Evolutionary conservation across 179 eudicot genomes (phyloP).

Genomic region (Actinidia chinensis): DNA sequence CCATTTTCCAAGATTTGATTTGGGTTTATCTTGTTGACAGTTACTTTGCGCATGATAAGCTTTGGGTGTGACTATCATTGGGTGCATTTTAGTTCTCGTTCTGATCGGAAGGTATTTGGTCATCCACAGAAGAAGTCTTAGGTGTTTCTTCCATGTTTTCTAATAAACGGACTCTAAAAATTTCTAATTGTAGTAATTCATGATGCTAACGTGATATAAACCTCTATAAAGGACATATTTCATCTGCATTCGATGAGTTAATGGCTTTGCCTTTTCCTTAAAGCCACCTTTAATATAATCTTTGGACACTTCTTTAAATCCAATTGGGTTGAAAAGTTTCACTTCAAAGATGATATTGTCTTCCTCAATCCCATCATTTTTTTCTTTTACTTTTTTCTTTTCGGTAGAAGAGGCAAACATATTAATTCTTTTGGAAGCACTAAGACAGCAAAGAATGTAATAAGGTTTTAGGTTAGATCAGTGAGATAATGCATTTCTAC

Average conservation of each 20-base stretch:
- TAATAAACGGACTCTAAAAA: neutral
- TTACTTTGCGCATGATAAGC: conserved; percentile 89
- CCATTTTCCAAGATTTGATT: neutral
- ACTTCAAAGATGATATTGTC: neutral
- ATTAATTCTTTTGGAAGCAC: neutral
- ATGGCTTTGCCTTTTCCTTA: neutral
- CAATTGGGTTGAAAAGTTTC: neutral
- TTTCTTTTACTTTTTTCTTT: too few species aligned
- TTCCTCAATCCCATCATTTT: too few species aligned
- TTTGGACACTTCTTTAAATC: neutral
- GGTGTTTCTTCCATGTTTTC: neutral
- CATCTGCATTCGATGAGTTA: neutral
- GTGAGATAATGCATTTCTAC: neutral
- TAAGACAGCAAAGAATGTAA: neutral
- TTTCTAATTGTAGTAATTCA: neutral
- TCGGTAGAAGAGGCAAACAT: neutral
- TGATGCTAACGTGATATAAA: neutral
- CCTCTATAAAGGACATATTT: neutral
- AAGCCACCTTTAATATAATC: neutral
- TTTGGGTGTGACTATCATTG: conserved; percentile 93
- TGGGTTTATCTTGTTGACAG: conserved; percentile 39
- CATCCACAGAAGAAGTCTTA: neutral
- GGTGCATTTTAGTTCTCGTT: conserved; percentile 53
- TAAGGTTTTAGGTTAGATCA: neutral
- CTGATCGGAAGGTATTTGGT: conserved; percentile 72